These are phyloP conservation scores for Sphaceloma murrayae DNA, from an alignment of 2,329 filamentous ascomycete genomes.

Conservation along the genomic window DNA sequence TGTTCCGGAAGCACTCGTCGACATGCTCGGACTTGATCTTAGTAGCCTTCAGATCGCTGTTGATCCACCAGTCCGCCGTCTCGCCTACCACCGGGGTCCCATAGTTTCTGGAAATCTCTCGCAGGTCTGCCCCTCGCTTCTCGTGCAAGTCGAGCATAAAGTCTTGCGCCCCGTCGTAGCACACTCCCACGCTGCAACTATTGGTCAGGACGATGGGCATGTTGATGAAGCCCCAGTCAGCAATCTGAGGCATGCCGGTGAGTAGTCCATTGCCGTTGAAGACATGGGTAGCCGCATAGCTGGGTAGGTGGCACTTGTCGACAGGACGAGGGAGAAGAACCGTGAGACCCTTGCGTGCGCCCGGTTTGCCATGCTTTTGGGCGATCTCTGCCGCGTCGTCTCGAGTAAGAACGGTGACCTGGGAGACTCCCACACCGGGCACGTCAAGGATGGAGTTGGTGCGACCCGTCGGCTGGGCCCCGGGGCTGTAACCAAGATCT, in stretches of 20 bases:
- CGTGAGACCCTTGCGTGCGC: conserved; percentile 35
- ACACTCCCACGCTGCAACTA: conserved; percentile 48
- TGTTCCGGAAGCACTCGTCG: conserved; percentile 55
- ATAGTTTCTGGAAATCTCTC: conserved; percentile 19
- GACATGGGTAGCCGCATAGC: conserved; percentile 42
- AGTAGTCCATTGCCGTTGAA: conserved; percentile 58
- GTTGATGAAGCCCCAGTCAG: conserved; percentile 50
- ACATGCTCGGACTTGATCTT: conserved; percentile 40
- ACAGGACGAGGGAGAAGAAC: conserved; percentile 35
- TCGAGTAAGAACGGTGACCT: conserved; percentile 29
- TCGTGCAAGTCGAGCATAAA: conserved; percentile 39
- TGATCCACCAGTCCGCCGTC: conserved; percentile 23
- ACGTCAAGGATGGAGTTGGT: conserved; percentile 39
- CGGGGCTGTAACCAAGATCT: conserved; percentile 32
- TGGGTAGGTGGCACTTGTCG: conserved; percentile 34
- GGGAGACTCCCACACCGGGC: conserved; percentile 35
- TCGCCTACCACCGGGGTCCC: conserved; percentile 23
- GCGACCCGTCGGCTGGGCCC: conserved; percentile 31
- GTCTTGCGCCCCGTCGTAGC: conserved; percentile 51
- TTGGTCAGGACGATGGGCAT: conserved; percentile 54
- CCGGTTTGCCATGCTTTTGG: conserved; percentile 6
- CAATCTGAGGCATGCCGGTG: conserved; percentile 52
- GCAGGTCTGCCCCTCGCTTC: conserved; percentile 25
- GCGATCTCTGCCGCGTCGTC: conserved; percentile 21
- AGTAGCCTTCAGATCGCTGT: conserved; percentile 18